Evolutionary conservation across 1,139 yeast genomes (phyloP), one percentile per base, ranked within the genome.

Genomic region (Pichia sp.): DNA sequence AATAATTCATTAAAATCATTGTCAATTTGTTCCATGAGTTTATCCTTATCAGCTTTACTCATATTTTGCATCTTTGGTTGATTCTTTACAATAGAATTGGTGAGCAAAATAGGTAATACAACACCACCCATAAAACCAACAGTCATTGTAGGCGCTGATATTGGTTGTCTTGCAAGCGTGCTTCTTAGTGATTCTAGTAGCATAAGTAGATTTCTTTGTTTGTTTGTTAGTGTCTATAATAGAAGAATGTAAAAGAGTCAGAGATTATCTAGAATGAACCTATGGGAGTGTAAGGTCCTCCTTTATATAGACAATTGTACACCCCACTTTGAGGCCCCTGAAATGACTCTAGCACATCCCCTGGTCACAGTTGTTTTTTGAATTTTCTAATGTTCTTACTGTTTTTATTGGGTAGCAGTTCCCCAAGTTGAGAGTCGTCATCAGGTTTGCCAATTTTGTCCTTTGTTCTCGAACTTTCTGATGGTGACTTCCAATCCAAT

Each of bases 101-200:
- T 53, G 6, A 53, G 16, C 39, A 53, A 35, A 7, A 53, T 44
- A n/a, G 56, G 56, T 30, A 52, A 44, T 4, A 52, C 53, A 12
- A 53, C 55, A 35, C 56, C 56, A 27, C 56, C 56, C 46, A 53
- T 40, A 25, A 53, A 50, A 20, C 55, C 56, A 25, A 50, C 27
- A 2, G 55, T 53, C 36, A 53, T 50, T 11, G 53, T 50, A 34
- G 56, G 50, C 25, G 56, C 45, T 20, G 50, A 32, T 5, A 50
- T 41, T 18, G 53, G 24, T 35, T 47, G 53, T 32, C 40, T 44
- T 34, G 45, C 42, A 16, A 50, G 39, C 20, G 32, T 47, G 16
- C 45, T 46, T 50, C 50, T 40, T 32, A 50, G 25, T 18, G 35
- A 15, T 39, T 50, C 50, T 34, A 50, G 43, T 50, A 50, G 49